Percentiles rank a stretch among this genome's conserved stretches.
These are phyloP conservation scores for Suhomyces xylopsoci DNA, from an alignment of 805 yeast species.

Conservation along the genomic window DNA sequence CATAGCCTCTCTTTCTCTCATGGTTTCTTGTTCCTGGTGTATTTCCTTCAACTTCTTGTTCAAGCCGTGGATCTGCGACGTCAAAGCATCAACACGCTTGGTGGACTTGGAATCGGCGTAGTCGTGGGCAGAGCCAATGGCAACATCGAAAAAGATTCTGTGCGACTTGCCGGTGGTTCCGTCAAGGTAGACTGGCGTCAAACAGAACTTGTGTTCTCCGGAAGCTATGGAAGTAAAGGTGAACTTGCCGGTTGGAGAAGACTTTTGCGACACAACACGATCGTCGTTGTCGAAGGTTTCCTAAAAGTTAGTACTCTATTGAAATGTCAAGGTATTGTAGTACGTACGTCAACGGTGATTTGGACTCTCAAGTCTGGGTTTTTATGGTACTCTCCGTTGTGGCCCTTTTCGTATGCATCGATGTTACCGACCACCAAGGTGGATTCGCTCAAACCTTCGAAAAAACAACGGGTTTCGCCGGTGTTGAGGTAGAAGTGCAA, in stretches of 20 bases:
- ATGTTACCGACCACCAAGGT: constrained; percentile 78
- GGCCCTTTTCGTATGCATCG: constrained; percentile 62
- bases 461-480: constrained; percentile 78
- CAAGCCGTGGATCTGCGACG: constrained; percentile 54
- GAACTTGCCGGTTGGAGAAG: constrained; percentile 60
- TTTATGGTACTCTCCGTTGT: constrained; percentile 44
- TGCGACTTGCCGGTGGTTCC: constrained; percentile 64
- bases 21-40: constrained; percentile 60
- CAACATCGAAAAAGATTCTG: constrained; percentile 72
- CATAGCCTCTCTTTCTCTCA: constrained; percentile 72
- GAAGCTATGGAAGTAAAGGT: constrained; percentile 78
- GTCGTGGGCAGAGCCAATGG: constrained; percentile 59
- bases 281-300: constrained; percentile 78
- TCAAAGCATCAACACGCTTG: constrained; percentile 50
- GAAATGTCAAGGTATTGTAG: no score
- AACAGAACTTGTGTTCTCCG: constrained; percentile 84
- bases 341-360: constrained; percentile 62
- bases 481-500: constrained; percentile 79
- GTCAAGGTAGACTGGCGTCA: constrained; percentile 59
- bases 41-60: constrained; percentile 56
- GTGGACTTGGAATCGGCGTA: constrained; percentile 61
- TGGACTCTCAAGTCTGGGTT: constrained; percentile 58
- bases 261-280: constrained; percentile 67
- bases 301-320: constrained; percentile 21
- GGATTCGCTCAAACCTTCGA: constrained; percentile 71